Evolutionary conservation across 345 rosid genomes (phyloP).

Genomic region (rapeseed (Brassica napus)): DNA sequence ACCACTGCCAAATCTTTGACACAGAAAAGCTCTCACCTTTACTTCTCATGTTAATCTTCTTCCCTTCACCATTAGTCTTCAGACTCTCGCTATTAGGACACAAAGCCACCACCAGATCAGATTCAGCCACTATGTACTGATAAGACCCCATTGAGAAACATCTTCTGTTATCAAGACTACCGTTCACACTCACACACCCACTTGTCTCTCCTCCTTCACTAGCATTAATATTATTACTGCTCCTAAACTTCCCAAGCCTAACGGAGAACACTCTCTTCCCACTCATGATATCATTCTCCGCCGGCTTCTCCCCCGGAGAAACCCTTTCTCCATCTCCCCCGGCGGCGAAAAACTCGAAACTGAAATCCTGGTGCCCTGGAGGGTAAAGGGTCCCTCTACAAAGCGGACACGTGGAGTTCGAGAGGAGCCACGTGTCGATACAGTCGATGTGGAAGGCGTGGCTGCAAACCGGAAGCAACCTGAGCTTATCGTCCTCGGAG

Average conservation of each 20-base stretch:
- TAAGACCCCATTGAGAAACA: slow-evolving; percentile 60
- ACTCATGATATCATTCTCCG: slow-evolving; percentile 51
- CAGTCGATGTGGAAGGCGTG: slow-evolving; percentile 93
- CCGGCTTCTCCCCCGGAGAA: slow-evolving; percentile 47
- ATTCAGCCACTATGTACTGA: slow-evolving; percentile 74
- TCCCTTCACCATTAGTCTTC: slow-evolving; percentile 59
- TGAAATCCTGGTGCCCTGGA: slow-evolving; percentile 46
- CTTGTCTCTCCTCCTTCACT: slow-evolving; percentile 55
- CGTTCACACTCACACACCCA: slow-evolving; percentile 49
- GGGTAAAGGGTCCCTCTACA: slow-evolving; percentile 74
- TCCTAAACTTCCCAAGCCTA: slow-evolving; percentile 78
- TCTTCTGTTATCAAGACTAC: slow-evolving; percentile 64
- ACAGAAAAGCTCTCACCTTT: slow-evolving; percentile 95
- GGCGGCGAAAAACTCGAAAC: slow-evolving; percentile 44
- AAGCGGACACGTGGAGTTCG: slow-evolving; percentile 91
- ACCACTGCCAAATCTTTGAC: slow-evolving; percentile 94
- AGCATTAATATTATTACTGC: slow-evolving; percentile 39
- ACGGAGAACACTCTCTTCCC: slow-evolving; percentile 79
- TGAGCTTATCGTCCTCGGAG: slow-evolving; percentile 66
- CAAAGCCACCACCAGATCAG: slow-evolving; percentile 60
- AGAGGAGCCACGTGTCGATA: slow-evolving; percentile 89
- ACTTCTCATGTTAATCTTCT: slow-evolving; percentile 69
- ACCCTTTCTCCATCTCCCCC: slow-evolving; percentile 51
- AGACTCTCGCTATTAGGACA: slow-evolving; percentile 41
- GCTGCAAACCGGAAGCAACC: slow-evolving; percentile 79